phyloP scores from a whole-genome alignment of 371 early-diverging fungal species.

The Rhizopus delemar region DNA sequence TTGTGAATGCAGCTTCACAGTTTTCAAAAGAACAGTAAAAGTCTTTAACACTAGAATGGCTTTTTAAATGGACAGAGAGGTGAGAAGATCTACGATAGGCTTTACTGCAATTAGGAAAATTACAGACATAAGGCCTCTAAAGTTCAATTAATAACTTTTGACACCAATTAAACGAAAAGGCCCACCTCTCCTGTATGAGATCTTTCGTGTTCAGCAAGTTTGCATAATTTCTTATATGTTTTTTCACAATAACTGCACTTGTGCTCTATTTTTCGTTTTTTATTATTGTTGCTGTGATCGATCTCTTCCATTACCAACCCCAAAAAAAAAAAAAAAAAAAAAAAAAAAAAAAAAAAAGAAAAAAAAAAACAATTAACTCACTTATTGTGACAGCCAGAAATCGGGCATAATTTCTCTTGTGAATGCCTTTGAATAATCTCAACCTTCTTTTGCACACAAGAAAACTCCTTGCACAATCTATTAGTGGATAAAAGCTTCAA shows the following conservation, averaged over 20 bases:
- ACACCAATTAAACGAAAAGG: not conserved
- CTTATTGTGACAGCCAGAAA: too few relatives aligned
- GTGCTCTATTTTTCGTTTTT: conserved; percentile 12
- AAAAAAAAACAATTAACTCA: too few relatives aligned
- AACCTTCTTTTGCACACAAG: too few relatives aligned
- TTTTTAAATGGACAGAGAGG: conserved; percentile 57
- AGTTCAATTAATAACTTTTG: conserved; percentile 7
- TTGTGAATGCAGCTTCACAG: conserved; percentile 40
- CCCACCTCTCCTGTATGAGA: conserved; percentile 66
- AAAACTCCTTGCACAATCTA: too few relatives aligned
- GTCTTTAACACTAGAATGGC: conserved; percentile 50
- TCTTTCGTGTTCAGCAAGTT: conserved; percentile 57
- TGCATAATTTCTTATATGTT: conserved; percentile 54
- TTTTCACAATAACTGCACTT: conserved; percentile 47
- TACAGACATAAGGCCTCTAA: conserved; percentile 61
- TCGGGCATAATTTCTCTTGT: too few relatives aligned
- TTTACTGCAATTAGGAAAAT: conserved; percentile 56
- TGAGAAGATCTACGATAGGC: conserved; percentile 58
- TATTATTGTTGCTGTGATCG: not conserved
- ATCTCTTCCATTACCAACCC: too few relatives aligned
- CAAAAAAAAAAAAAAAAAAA: too few relatives aligned
- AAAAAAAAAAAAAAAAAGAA: too few relatives aligned
- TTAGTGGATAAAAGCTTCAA: too few relatives aligned
- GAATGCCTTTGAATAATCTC: too few relatives aligned
- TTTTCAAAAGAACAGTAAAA: conserved; percentile 38